phyloP scores from a whole-genome alignment of 331 rosid genomes.

The Rhamnella rubrinervis region DNA sequence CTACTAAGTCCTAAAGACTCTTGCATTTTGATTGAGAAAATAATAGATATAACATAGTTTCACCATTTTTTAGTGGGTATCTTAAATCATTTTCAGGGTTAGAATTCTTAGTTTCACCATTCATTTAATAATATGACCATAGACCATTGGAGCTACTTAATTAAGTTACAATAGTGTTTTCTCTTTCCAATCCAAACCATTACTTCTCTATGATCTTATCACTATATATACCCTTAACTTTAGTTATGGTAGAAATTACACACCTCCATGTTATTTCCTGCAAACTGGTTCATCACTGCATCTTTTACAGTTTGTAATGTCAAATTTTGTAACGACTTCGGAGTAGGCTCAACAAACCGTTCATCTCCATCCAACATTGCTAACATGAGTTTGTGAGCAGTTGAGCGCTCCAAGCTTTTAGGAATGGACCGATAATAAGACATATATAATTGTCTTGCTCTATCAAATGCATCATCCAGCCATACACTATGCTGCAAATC shows the following conservation, averaged over 20 bases:
- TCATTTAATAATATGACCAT: too few species aligned
- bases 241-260: constrained; percentile 22
- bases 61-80: too few species aligned
- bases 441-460: constrained; percentile 91
- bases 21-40: too few species aligned
- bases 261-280: constrained; percentile 97
- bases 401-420: constrained; percentile 97
- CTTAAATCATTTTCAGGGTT: too few species aligned
- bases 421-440: constrained; percentile 97
- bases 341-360: constrained; percentile 96
- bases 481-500: constrained; percentile 94
- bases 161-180: too few species aligned
- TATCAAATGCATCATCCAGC: constrained; percentile 96
- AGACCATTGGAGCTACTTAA: too few species aligned
- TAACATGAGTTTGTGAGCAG: constrained; percentile 98
- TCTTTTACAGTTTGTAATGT: constrained; percentile 85
- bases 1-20: too few species aligned
- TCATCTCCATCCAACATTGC: constrained; percentile 98
- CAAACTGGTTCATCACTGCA: constrained; percentile 92
- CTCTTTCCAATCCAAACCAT: too few species aligned
- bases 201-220: too few species aligned
- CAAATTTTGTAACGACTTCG: constrained; percentile 77
- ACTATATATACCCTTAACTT: too few species aligned
- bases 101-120: too few species aligned
- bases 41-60: too few species aligned